Conservation (phyloP, 2,329 filamentous ascomycete species). For the Sarocladiaceae sp. region DNA sequence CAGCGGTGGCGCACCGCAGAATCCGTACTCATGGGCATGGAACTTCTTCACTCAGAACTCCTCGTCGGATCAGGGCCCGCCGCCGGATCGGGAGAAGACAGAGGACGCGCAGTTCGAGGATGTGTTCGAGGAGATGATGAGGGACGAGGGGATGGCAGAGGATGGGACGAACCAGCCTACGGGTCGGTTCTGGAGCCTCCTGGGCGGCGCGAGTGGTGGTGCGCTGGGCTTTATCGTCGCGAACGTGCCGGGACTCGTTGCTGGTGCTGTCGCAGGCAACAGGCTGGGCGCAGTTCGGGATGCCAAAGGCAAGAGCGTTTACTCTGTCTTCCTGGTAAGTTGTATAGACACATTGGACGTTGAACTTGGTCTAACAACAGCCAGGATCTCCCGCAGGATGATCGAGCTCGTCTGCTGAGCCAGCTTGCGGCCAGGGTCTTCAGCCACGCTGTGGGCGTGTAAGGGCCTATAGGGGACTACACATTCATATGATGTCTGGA, state of each 20-base stretch:
- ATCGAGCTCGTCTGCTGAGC: conserved; percentile 73
- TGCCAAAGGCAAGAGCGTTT: conserved; percentile 90
- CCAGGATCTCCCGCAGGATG: conserved; percentile 73
- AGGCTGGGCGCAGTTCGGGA: conserved; percentile 84
- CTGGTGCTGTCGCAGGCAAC: conserved; percentile 89
- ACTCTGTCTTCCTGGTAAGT: conserved; percentile 68
- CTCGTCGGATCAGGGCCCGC: conserved; percentile 23
- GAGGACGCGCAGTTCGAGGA: conserved; percentile 81
- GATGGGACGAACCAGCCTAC: conserved; percentile 53
- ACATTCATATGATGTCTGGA: not conserved
- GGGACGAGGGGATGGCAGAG: conserved; percentile 77
- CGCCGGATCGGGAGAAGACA: conserved; percentile 43
- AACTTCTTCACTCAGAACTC: conserved; percentile 45
- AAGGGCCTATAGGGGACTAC: not conserved
- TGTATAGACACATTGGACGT: no score
- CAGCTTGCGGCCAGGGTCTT: conserved; percentile 85
- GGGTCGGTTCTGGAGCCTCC: conserved; percentile 75
- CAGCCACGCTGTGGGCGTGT: conserved; percentile 64
- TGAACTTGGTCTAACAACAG: not conserved
- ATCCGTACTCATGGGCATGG: conserved; percentile 73
- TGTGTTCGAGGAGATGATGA: conserved; percentile 84
- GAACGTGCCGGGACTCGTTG: conserved; percentile 82
- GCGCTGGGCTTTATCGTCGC: conserved; percentile 92
- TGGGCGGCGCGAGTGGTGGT: conserved; percentile 81
- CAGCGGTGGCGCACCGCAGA: conserved; percentile 27